Base-by-base conservation (phyloP, 2,329 filamentous ascomycete species). In the Chaetomium sp. region DNA sequence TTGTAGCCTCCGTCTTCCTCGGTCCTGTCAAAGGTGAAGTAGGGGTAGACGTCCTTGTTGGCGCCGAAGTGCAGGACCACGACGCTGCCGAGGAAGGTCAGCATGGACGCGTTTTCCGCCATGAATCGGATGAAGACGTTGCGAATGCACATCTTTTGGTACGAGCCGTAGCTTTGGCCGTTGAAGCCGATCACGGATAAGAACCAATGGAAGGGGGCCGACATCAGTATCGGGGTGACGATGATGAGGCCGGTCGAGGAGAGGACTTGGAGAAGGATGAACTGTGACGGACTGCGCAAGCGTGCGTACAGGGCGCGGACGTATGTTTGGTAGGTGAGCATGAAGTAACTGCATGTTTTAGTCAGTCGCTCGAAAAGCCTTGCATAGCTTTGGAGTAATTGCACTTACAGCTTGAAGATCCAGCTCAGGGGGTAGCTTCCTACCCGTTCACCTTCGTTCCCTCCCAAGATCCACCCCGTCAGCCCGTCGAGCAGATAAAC, bases 301-400 rank as follows among this genome's bases (percentile, higher is more conserved):
- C 87, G 86, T 16, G 87, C 87, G 73, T 90, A 90, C 64, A 90
- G 76, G 12, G 87, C 86, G 60, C 87, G 86, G 13, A 90, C 87
- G 75, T 90, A 90, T 4, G 87, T 90, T 75, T 90, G 87, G 75
- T 90, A 90, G 6, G 87, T 90, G 59, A 90, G 77, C 79, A 86
- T 86, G 74, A 88, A 89, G 75, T 88, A 89, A 56, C 83, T 85
- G 68, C 38, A 47, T 35, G 23, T n/a, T 19, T 16, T 4, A 1
- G 51, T 64, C 8, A 63, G 60, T 27, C 13, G 12, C 13, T 10
- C 33, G 33, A 29, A 6, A 29, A 2, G 10, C 21, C 35, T 13
- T 19, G 21, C n/a, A 23, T 73, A 69, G 64, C 47, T 60, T n/a
- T 38, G 47, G 31, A 0, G 29, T 29, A 29, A 21, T 57, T 21